Percentiles rank a stretch among this genome's conserved stretches.
These are phyloP conservation scores for Pseudogymnoascus sp. DNA, from an alignment of 2,329 filamentous ascomycete species.

Conservation along the genomic window DNA sequence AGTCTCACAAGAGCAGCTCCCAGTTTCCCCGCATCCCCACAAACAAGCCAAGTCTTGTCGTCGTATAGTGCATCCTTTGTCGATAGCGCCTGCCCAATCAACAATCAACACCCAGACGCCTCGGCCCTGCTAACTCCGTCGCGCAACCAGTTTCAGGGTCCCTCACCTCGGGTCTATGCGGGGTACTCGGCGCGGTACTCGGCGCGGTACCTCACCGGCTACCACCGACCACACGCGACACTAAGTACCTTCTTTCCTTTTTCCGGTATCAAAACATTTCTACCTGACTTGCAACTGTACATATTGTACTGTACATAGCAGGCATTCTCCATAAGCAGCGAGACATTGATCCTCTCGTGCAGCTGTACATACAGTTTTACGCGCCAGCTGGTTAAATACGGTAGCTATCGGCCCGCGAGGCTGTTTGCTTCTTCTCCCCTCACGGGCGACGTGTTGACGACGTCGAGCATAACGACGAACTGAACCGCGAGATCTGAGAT, in stretches of 20 bases:
- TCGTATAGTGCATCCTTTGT: background rate
- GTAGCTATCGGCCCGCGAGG: conserved; percentile 4
- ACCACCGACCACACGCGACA: background rate
- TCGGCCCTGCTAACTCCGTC: background rate
- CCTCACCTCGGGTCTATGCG: conserved; percentile 3
- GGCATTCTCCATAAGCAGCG: background rate
- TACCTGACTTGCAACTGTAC: background rate
- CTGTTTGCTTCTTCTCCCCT: background rate
- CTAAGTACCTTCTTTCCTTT: conserved; percentile 1
- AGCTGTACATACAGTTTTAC: background rate
- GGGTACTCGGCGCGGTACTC: conserved; percentile 6
- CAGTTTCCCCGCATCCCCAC: background rate
- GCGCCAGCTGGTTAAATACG: background rate
- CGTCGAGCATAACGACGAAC: background rate
- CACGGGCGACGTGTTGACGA: background rate
- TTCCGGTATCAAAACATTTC: background rate
- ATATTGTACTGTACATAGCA: background rate
- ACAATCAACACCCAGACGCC: background rate
- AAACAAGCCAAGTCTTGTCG: background rate
- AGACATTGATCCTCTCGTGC: background rate
- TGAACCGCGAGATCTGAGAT: background rate
- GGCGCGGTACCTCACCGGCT: background rate
- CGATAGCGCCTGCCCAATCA: background rate
- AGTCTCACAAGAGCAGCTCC: background rate
- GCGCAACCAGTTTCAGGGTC: background rate